phyloP scores from a whole-genome alignment of 176 grass and related monocot species.

The Tuctoria greenei region DNA sequence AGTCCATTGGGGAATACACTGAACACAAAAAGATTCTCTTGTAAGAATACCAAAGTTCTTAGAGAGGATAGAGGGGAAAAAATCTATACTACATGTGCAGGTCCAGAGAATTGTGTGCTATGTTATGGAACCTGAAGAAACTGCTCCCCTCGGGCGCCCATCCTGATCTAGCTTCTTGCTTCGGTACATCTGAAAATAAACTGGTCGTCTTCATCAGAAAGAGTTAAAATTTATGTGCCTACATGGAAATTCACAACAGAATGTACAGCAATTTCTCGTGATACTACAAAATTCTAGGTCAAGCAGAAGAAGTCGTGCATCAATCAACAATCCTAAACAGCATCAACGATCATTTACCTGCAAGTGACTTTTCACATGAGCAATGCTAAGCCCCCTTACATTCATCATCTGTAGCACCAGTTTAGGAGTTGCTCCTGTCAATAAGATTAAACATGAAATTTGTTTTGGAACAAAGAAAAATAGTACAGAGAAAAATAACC shows the following conservation, averaged over 20 bases:
- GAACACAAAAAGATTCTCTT: neutral
- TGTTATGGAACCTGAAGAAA: constrained; percentile 57
- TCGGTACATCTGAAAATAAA: constrained; percentile 79
- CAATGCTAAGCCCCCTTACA: constrained; percentile 91
- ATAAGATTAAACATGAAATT: neutral
- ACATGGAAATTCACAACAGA: neutral
- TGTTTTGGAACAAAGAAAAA: neutral
- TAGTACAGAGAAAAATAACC: neutral
- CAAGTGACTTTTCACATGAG: constrained; percentile 98
- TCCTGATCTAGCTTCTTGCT: constrained; percentile 90
- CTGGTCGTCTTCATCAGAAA: constrained; percentile 22
- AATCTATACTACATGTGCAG: neutral
- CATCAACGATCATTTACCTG: constrained; percentile 50
- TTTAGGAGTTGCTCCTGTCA: constrained; percentile 90
- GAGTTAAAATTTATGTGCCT: neutral
- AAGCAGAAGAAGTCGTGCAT: neutral
- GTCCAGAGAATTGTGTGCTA: neutral
- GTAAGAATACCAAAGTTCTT: constrained; percentile 1
- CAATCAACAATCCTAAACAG: neutral
- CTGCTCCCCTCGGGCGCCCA: constrained; percentile 54
- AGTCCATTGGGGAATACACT: constrained; percentile 80
- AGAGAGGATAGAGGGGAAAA: neutral
- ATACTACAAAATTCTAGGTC: neutral
- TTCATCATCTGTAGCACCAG: constrained; percentile 99
- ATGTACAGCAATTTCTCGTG: neutral